Base-by-base conservation (phyloP, 495 filamentous ascomycete genomes). In the Hypoxylon rickii region DNA sequence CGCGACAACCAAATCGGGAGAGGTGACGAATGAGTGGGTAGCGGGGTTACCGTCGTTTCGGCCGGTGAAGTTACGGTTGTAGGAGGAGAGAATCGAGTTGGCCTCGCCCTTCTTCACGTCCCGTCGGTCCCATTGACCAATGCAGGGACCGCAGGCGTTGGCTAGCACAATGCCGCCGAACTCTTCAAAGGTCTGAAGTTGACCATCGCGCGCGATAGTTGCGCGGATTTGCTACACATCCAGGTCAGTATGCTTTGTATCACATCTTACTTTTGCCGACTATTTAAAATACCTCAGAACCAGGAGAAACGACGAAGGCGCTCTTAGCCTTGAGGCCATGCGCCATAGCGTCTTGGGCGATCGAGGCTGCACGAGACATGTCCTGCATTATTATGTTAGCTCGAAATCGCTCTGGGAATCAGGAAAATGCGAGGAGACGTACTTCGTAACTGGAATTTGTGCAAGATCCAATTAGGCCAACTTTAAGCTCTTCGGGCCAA, bases 61-160 rank as follows among this genome's bases (percentile, higher is more conserved):
- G 62, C 94, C 94, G 64, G 93, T 97, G 81, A 99, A 99, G 85
- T 99, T 99, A 76, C 94, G 91, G 85, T 96, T 96, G 84, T 96
- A 94, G 34, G 91, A 96, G 26, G 89, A 95, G 70, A 96, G 82
- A 74, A 96, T 96, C 13, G 91, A 93, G 84, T 98, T 98, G 61
- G 91, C 76, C 70, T 92, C 90, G 61, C 95, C 95, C 86, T 98
- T 97, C 83, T 92, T 90, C 31, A 97, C 90, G 60, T 97, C 93
- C 66, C 78, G 79, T 66, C 93, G 89, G 74, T 96, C 91, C 94
- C 94, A 98, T 77, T 98, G 94, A 52, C 86, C 83, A 58, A 83
- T 83, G 69, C 81, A 85, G 40, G 83, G 82, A 46, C 92, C 94
- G 70, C 94, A 98, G 61, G 94, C 94, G 73, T 97, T 97, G 69